Evolutionary conservation across 2,329 filamentous ascomycete genomes (phyloP), one percentile per base, ranked within the genome.

Genomic region (Catunica adiposa): DNA sequence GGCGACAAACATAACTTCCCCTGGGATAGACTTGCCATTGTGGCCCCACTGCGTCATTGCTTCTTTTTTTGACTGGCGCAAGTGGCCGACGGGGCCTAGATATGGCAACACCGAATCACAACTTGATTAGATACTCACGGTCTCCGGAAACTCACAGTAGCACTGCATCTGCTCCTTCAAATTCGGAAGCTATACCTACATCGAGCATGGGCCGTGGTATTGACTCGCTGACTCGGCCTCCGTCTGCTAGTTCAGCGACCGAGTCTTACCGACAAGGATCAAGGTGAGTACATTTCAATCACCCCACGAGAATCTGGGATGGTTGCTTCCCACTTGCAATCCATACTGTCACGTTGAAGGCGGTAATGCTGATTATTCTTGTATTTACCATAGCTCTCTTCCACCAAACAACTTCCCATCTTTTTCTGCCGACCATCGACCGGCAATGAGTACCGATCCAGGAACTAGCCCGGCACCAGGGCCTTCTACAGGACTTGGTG

Each of bases 381-480:
- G 40, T 26, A 4, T 17, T 26, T 20, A 31, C 11, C 11, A 34
- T 25, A 56, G 50, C 51, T 52, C 53, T 48, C 38, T 58, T 11
- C 25, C 52, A n/a, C 46, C 48, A 37, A 54, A 38, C 47, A 58
- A 52, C 23, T 38, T 54, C 31, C 53, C 56, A 7, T 51, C 54
- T 5, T 54, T 53, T 51, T 44, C 51, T 9, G 29, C 57, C 15
- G 57, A 58, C 14, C 37, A 40, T 20, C 42, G 57, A 25, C 25
- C 57, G 14, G 20, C 40, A 11, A 58, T 40, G 11, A 58, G 44
- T 48, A 48, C 40, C 40, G 51, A 54, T 34, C 48, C 56, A 15
- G 53, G 48, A 4, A 55, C 57, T 46, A 56, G 57, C 23, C 57
- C 57, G 14, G 50, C 54, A 8, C 53, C 57, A 22, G 55, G 55